Conservation (phyloP, 768 basidiomycete species). For the Guyanaporus albipodus region DNA sequence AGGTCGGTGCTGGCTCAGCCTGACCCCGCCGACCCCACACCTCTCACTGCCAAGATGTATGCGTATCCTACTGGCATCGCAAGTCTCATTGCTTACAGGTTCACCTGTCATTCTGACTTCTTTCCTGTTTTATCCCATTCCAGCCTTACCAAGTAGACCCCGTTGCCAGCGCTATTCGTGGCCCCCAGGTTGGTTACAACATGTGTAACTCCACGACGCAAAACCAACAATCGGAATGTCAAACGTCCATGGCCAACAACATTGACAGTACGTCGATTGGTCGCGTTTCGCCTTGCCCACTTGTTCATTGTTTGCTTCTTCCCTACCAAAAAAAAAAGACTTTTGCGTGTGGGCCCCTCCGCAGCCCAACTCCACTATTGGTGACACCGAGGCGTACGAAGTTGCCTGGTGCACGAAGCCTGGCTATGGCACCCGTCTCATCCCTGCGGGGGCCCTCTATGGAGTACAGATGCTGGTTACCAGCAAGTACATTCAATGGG, state of each 20-base stretch:
- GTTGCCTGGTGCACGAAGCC: slow-evolving; percentile 74
- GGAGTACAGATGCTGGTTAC: slow-evolving; percentile 66
- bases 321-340: slow-evolving; percentile 44
- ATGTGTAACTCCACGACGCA: slow-evolving; percentile 66
- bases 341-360: slow-evolving; percentile 68
- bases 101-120: not conserved
- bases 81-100: slow-evolving; percentile 6
- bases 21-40: slow-evolving; percentile 43
- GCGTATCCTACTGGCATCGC: slow-evolving; percentile 43
- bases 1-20: slow-evolving; percentile 27
- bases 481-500: slow-evolving; percentile 52
- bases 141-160: slow-evolving; percentile 53
- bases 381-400: slow-evolving; percentile 60
- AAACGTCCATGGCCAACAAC: slow-evolving; percentile 63
- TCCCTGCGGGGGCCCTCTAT: slow-evolving; percentile 57
- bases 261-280: slow-evolving; percentile 38
- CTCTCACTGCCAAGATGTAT: slow-evolving; percentile 44
- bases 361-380: slow-evolving; percentile 48
- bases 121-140: not conserved
- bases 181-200: slow-evolving; percentile 62
- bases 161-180: slow-evolving; percentile 43
- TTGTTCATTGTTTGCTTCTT: slow-evolving; percentile 27
- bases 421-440: slow-evolving; percentile 64
- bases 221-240: slow-evolving; percentile 59
- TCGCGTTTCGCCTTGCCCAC: too few relatives aligned